Conservation (phyloP, 768 basidiomycete genomes). For the Termitomyces sp. region DNA sequence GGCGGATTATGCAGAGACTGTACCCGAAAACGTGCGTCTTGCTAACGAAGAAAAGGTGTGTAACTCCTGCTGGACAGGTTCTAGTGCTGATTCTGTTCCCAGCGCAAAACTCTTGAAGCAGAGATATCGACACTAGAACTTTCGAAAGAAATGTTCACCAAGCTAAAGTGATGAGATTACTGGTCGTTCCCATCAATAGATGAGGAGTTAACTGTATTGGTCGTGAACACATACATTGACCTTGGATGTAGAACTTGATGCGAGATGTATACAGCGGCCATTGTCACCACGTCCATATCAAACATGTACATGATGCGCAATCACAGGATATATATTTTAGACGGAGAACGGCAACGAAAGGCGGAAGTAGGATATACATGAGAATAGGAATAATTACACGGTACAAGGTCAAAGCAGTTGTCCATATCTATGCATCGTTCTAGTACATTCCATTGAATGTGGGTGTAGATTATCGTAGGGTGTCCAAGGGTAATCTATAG, state of each 20-base stretch:
- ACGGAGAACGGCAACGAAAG: background rate
- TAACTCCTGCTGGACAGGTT: background rate
- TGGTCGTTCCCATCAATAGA: background rate
- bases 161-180: slow-evolving; percentile 35
- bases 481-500: background rate
- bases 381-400: background rate
- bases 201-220: background rate
- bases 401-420: background rate
- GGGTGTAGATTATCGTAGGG: background rate
- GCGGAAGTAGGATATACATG: background rate
- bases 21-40: slow-evolving; percentile 71
- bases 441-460: background rate
- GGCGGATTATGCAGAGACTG: slow-evolving; percentile 72
- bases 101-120: slow-evolving; percentile 75
- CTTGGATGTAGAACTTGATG: no score
- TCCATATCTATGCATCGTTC: background rate
- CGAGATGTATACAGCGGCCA: background rate
- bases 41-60: slow-evolving; percentile 81
- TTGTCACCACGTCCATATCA: background rate
- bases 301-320: background rate
- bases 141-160: slow-evolving; percentile 72
- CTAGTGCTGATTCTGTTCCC: slow-evolving; percentile 7
- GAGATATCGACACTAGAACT: slow-evolving; percentile 70
- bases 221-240: background rate
- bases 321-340: background rate